These are phyloP conservation scores for Globisporangium nodosum DNA, from an alignment of 352 stramenopile genomes.

Conservation along the genomic window DNA sequence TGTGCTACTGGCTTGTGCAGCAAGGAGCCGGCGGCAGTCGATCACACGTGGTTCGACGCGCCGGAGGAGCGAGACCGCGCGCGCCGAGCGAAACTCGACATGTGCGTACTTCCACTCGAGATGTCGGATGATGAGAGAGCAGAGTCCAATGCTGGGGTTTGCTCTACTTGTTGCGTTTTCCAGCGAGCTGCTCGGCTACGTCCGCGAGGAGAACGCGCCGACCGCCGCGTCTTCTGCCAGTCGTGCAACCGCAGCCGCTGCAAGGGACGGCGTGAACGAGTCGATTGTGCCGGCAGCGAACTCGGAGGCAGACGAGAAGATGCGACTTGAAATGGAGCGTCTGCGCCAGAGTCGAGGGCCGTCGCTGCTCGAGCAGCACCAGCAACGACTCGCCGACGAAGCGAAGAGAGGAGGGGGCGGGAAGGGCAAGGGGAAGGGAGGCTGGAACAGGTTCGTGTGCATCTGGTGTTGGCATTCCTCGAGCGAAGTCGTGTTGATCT, in stretches of 20 bases:
- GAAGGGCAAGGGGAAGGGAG: slow-evolving; percentile 14
- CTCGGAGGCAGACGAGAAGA: slow-evolving; percentile 56
- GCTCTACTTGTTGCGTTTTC: background rate
- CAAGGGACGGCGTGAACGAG: slow-evolving; percentile 32
- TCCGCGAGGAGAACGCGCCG: slow-evolving; percentile 66
- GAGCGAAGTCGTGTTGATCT: background rate
- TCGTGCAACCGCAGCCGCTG: slow-evolving; percentile 7
- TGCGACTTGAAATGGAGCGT: slow-evolving; percentile 64
- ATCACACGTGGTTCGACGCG: slow-evolving; percentile 78
- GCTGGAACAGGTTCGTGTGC: slow-evolving; percentile 59
- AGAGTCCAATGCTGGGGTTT: background rate
- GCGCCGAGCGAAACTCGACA: slow-evolving; percentile 75
- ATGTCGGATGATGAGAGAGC: too few relatives aligned
- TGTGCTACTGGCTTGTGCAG: slow-evolving; percentile 20
- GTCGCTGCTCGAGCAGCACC: slow-evolving; percentile 75
- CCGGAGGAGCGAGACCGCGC: slow-evolving; percentile 78
- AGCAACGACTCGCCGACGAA: slow-evolving; percentile 59
- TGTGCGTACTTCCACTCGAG: slow-evolving; percentile 28
- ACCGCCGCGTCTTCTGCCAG: slow-evolving; percentile 15
- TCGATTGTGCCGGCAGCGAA: slow-evolving; percentile 67
- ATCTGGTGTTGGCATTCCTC: background rate
- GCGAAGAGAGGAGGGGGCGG: slow-evolving; percentile 13
- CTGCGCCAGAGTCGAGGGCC: slow-evolving; percentile 51
- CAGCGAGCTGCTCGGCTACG: slow-evolving; percentile 78
- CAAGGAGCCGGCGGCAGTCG: slow-evolving; percentile 66